Evolutionary conservation across 139 green algal genomes (phyloP), one percentile per base, ranked within the genome.

Genomic region (Coelastrella sp.): DNA sequence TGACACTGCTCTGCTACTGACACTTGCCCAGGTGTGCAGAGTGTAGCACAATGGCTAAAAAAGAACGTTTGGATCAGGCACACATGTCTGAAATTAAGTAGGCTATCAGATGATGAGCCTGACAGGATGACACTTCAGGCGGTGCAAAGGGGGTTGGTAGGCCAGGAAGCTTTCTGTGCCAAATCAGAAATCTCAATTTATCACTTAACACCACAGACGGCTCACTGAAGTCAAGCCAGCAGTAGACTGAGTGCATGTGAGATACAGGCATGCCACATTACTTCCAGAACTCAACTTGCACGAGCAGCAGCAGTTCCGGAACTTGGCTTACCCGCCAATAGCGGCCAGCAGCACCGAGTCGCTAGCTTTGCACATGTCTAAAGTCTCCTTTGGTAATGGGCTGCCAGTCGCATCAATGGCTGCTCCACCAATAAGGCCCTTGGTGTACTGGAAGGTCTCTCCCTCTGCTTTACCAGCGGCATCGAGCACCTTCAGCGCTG

Each of bases 291-390:
- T 64, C 53, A 25, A n/a, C n/a, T n/a, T n/a, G n/a, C n/a, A n/a
- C n/a, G 23, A 23, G 19, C 17, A 15, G 25, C 75, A 69, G 32
- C 27, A 35, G 17, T 35, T 40, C 8, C 32, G 30, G 5, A 40
- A 25, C 37, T 21, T 32, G 17, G 17, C 53, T 64, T 76, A 96
- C 94, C 95, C 95, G 34, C 95, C 95, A 45, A 98, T 98, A 34
- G 92, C 96, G 13, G 97, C 94, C 41, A 99, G 92, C 66, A 99
- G 92, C 27, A 99, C 97, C 0, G 96, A 88, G 83, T 99, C 96
- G 63, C 90, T 94, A 23, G 77, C 83, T 80, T 96, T 97, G 90
- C 96, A 99, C 2, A 83, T 78, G 11, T 92, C 87, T 66, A 98
- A 86, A 0, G 96, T 99, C 64, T 96, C 89, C 2, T 95, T 91